phyloP scores from a whole-genome alignment of 2,329 filamentous ascomycete genomes.

The Ascochyta koolunga region DNA sequence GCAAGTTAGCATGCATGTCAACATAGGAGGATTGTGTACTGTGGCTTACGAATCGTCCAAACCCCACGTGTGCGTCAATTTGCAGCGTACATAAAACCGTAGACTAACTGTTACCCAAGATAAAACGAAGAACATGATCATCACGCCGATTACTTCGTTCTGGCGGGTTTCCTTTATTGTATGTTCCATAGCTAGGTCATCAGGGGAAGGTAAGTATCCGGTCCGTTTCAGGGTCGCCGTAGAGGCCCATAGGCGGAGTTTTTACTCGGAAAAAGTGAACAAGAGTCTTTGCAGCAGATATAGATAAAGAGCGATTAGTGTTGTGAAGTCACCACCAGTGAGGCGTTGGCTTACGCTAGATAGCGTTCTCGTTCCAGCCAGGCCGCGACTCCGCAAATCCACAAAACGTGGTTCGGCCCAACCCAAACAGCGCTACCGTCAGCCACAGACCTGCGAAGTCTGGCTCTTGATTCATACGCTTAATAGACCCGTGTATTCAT shows the following conservation, averaged over 20 bases:
- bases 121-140: conserved; percentile 45
- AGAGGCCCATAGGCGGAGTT: not conserved
- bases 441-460: conserved; percentile 1
- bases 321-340: not conserved
- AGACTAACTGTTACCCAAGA: conserved; percentile 46
- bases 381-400: not conserved
- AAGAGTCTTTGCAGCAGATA: not conserved
- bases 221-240: not conserved
- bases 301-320: not conserved
- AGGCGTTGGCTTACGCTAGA: not conserved
- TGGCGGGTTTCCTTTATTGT: conserved; percentile 22
- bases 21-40: not conserved
- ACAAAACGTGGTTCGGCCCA: not conserved
- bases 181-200: not conserved
- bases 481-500: conserved; percentile 5
- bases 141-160: conserved; percentile 33
- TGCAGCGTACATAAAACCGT: conserved; percentile 45
- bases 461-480: conserved; percentile 13
- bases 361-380: conserved; percentile 1
- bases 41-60: conserved; percentile 43
- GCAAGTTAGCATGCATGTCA: not conserved
- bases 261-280: not conserved
- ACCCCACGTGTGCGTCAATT: conserved; percentile 43
- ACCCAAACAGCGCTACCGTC: not conserved
- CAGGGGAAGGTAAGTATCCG: not conserved